phyloP scores from a whole-genome alignment of 352 stramenopile species.

The Globisporangium mamillatum region DNA sequence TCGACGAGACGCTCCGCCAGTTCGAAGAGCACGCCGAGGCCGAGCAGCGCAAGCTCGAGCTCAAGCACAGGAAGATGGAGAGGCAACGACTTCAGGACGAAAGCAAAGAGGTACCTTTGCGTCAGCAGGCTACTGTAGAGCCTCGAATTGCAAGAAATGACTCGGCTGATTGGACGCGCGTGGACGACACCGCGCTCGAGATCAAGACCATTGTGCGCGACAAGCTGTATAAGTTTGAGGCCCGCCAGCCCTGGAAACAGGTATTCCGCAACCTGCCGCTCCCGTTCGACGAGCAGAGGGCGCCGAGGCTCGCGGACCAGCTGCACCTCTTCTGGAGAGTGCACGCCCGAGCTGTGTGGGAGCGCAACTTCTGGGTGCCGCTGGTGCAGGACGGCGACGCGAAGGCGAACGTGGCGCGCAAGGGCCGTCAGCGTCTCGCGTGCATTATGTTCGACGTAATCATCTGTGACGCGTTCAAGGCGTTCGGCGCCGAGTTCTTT shows the following conservation, averaged over 20 bases:
- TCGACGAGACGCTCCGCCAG: slow-evolving; percentile 4
- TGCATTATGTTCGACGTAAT: slow-evolving; percentile 35
- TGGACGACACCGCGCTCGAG: not conserved
- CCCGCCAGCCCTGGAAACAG: slow-evolving; percentile 30
- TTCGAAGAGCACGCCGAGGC: not conserved
- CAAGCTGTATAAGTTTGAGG: slow-evolving; percentile 23
- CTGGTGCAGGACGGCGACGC: slow-evolving; percentile 11
- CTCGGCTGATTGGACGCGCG: not conserved
- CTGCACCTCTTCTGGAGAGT: slow-evolving; percentile 37
- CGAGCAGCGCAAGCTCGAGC: not conserved
- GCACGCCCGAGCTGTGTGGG: slow-evolving; percentile 41
- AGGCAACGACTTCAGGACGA: not conserved
- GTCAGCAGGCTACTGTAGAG: not conserved
- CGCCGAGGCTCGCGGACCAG: slow-evolving; percentile 22
- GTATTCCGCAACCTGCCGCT: slow-evolving; percentile 31
- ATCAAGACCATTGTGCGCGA: slow-evolving; percentile 3
- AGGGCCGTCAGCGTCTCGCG: slow-evolving; percentile 33
- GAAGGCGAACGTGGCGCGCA: slow-evolving; percentile 23
- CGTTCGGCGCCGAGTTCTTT: slow-evolving; percentile 42
- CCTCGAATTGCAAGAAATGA: no score
- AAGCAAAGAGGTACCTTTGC: not conserved
- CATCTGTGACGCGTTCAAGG: slow-evolving; percentile 25
- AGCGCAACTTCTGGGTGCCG: slow-evolving; percentile 52
- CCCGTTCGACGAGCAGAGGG: slow-evolving; percentile 32
- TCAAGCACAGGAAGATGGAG: not conserved